phyloP scores from a whole-genome alignment of 2,329 filamentous ascomycete genomes.

The Venturia oleaginea region DNA sequence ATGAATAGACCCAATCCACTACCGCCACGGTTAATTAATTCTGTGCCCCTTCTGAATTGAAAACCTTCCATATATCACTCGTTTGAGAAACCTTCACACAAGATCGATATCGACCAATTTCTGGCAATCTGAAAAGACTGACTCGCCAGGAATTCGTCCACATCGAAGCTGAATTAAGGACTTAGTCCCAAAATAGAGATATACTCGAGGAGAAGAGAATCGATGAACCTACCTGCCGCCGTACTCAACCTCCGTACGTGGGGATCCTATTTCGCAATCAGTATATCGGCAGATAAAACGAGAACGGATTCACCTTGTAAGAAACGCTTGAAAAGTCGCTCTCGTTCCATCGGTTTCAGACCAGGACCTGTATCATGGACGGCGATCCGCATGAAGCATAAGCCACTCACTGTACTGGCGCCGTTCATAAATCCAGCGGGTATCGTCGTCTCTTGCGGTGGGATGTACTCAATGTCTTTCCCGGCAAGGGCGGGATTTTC shows the following conservation, averaged over 20 bases:
- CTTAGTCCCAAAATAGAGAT: no score
- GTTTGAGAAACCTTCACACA: no score
- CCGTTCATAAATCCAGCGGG: slow-evolving; percentile 8
- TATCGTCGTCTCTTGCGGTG: not conserved
- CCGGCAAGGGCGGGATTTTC: not conserved
- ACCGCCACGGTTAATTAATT: no score
- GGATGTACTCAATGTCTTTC: not conserved
- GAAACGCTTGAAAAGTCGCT: slow-evolving; percentile 56
- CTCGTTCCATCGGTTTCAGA: slow-evolving; percentile 47
- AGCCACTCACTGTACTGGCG: slow-evolving; percentile 28
- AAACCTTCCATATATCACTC: no score
- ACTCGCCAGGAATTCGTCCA: no score
- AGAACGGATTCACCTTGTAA: slow-evolving; percentile 51
- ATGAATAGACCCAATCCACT: slow-evolving; percentile 51
- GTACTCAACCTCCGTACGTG: slow-evolving; percentile 44
- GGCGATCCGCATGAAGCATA: slow-evolving; percentile 42
- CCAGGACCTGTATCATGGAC: slow-evolving; percentile 59
- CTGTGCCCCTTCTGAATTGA: no score
- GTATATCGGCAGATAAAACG: no score
- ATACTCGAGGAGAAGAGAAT: no score
- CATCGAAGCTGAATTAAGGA: no score
- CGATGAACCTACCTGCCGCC: no score
- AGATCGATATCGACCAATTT: no score
- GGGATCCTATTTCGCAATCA: slow-evolving; percentile 36
- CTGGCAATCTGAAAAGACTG: no score